Percentiles rank a stretch among this genome's conserved stretches.
Evolutionary conservation across 441 rosid species (phyloP).

Genomic region (Syzygium syzygioides): DNA sequence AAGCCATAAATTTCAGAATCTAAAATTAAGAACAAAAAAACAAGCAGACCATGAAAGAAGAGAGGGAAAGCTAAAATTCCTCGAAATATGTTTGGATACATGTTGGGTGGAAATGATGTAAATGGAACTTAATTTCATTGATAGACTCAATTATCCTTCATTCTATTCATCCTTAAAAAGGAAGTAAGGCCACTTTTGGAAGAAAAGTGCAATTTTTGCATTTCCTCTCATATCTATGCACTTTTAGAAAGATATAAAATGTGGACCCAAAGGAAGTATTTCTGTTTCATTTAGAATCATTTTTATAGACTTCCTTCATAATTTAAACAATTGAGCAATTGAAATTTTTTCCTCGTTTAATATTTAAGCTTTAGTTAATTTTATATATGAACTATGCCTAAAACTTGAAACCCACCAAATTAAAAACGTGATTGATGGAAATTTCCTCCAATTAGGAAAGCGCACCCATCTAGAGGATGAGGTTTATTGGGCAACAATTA

Average conservation of each 20-base stretch:
- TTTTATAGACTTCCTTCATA: neutral
- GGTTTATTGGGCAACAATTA: no score
- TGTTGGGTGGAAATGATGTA: neutral
- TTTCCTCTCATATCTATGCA: neutral
- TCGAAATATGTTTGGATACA: neutral
- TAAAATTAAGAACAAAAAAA: no score
- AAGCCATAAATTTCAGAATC: neutral
- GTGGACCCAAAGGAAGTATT: neutral
- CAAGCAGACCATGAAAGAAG: neutral
- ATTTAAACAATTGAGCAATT: no score
- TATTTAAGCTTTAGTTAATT: no score
- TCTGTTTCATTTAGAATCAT: no score
- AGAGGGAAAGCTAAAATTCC: neutral
- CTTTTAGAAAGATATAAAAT: neutral
- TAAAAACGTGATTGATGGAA: no score
- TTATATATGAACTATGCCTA: no score
- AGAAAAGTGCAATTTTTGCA: no score
- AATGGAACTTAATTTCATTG: neutral
- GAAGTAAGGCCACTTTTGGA: neutral
- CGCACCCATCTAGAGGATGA: no score
- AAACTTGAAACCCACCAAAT: no score
- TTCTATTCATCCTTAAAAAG: neutral
- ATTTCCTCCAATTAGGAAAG: no score
- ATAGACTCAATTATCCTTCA: neutral
- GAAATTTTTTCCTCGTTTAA: no score